phyloP scores from a whole-genome alignment of 2,329 filamentous ascomycete genomes.

The Corinectria fuckeliana region DNA sequence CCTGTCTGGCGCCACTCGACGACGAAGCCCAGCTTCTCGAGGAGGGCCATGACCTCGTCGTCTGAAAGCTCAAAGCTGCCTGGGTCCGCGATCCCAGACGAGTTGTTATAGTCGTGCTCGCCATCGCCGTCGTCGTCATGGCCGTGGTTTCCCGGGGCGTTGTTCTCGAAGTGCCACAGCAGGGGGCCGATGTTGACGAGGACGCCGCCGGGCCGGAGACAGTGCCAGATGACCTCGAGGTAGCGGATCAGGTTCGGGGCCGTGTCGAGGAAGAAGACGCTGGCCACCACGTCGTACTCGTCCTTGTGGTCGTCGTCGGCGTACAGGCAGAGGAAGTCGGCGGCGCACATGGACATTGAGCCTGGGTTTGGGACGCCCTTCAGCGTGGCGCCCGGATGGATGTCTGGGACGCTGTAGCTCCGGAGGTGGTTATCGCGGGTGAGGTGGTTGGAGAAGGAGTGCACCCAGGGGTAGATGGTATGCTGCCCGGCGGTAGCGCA shows the following conservation, averaged over 20 bases:
- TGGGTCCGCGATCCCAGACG: slow-evolving; percentile 80
- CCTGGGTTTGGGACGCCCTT: slow-evolving; percentile 51
- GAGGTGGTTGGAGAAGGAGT: slow-evolving; percentile 86
- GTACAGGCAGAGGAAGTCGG: slow-evolving; percentile 92
- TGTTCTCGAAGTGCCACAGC: slow-evolving; percentile 93
- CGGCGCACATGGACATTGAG: slow-evolving; percentile 89
- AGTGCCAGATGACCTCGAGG: slow-evolving; percentile 80
- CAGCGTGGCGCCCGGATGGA: slow-evolving; percentile 71
- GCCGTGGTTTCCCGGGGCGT: slow-evolving; percentile 64
- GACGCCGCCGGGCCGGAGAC: slow-evolving; percentile 77
- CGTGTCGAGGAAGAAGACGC: slow-evolving; percentile 96
- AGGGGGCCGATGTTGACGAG: slow-evolving; percentile 92
- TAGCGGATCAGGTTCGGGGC: slow-evolving; percentile 93
- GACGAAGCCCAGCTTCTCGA: slow-evolving; percentile 77
- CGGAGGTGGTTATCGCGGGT: slow-evolving; percentile 77
- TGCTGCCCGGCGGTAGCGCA: slow-evolving; percentile 67
- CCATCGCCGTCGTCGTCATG: slow-evolving; percentile 58
- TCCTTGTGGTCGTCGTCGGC: slow-evolving; percentile 65
- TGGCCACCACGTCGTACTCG: slow-evolving; percentile 81
- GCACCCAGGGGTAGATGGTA: slow-evolving; percentile 82
- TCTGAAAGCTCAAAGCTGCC: slow-evolving; percentile 90
- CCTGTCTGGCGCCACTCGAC: slow-evolving; percentile 68
- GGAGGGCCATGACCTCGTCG: slow-evolving; percentile 82
- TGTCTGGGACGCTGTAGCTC: slow-evolving; percentile 77
- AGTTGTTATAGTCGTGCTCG: slow-evolving; percentile 55